Evolutionary conservation across 192 early-diverging fungal species (phyloP), one percentile per base, ranked within the genome.

Genomic region (Thoreauomyces humboldtii): DNA sequence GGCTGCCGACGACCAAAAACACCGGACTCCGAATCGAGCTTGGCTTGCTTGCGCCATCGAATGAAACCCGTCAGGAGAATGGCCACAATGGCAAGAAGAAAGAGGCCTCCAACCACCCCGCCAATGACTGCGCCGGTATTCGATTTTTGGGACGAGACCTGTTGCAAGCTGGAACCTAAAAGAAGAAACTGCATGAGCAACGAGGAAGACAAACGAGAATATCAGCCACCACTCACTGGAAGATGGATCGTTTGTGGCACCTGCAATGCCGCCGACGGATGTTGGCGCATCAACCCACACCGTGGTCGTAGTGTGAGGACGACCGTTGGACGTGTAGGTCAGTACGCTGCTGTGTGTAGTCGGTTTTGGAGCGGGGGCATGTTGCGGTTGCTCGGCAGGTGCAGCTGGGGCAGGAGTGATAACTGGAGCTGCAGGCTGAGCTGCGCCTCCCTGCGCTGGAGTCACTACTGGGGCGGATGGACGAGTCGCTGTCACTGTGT

Each of bases 201-300:
- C n/a, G n/a, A n/a, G n/a, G n/a, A n/a, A n/a, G n/a, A n/a, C n/a
- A n/a, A n/a, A n/a, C n/a, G n/a, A n/a, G n/a, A n/a, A n/a, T n/a
- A n/a, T n/a, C n/a, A n/a, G n/a, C n/a, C n/a, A n/a, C n/a, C n/a
- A n/a, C n/a, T n/a, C n/a, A n/a, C n/a, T n/a, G n/a, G n/a, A n/a
- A n/a, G n/a, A n/a, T n/a, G n/a, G n/a, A n/a, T n/a, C n/a, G n/a
- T n/a, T n/a, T n/a, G n/a, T n/a, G n/a, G n/a, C n/a, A n/a, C n/a
- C n/a, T n/a, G n/a, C n/a, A n/a, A n/a, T n/a, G n/a, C n/a, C n/a
- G n/a, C n/a, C n/a, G n/a, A n/a, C n/a, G n/a, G n/a, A n/a, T n/a
- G n/a, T n/a, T n/a, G n/a, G n/a, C n/a, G n/a, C n/a, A 29, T 66
- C 64, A 25, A 66, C 64, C 21, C 54, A 55, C 9, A 66, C 64